A percentile compares a stretch with the other conserved stretches of the same genome.
These are phyloP conservation scores for Arbutus unedo DNA, from an alignment of 148 eudicot genomes.

Conservation along the genomic window DNA sequence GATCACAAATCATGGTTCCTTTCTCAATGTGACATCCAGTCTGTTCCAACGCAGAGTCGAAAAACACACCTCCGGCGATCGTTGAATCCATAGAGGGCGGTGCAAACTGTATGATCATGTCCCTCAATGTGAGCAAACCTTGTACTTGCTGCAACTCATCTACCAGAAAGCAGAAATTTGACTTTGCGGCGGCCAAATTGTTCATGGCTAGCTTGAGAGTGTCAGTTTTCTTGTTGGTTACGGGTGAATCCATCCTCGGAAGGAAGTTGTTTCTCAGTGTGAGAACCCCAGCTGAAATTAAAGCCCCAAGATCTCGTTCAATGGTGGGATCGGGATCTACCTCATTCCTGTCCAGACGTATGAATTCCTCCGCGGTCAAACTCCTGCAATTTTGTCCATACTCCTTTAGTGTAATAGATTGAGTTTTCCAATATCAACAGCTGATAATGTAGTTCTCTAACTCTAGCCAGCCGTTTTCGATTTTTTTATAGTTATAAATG, in stretches of 20 bases:
- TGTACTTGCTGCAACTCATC: constrained; percentile 21
- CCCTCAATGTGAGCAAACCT: constrained; percentile 32
- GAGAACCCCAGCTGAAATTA: constrained; percentile 20
- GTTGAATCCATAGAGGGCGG: constrained; percentile 50
- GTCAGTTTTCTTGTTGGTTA: constrained; percentile 26
- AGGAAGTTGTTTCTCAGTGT: constrained; percentile 20
- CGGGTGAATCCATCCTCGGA: constrained; percentile 35
- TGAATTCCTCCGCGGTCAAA: constrained; percentile 23
- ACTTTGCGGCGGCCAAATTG: constrained; percentile 28
- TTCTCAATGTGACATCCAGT: constrained; percentile 36
- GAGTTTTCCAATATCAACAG: too few species aligned
- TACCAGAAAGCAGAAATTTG: constrained; percentile 37
- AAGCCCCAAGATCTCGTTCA: constrained; percentile 19
- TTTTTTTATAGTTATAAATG: too few species aligned
- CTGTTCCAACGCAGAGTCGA: constrained; percentile 37
- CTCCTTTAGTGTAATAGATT: background rate
- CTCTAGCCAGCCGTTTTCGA: too few species aligned
- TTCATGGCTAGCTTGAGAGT: constrained; percentile 38
- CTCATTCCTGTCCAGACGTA: constrained; percentile 12
- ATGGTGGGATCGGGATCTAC: constrained; percentile 9
- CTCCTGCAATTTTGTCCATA: constrained; percentile 20
- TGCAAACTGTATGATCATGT: constrained; percentile 38
- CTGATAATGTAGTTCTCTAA: too few species aligned
- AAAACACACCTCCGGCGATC: constrained; percentile 41
- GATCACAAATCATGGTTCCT: constrained; percentile 33